Conservation (phyloP, 139 green algal species). For the Picochlorum sp. region DNA sequence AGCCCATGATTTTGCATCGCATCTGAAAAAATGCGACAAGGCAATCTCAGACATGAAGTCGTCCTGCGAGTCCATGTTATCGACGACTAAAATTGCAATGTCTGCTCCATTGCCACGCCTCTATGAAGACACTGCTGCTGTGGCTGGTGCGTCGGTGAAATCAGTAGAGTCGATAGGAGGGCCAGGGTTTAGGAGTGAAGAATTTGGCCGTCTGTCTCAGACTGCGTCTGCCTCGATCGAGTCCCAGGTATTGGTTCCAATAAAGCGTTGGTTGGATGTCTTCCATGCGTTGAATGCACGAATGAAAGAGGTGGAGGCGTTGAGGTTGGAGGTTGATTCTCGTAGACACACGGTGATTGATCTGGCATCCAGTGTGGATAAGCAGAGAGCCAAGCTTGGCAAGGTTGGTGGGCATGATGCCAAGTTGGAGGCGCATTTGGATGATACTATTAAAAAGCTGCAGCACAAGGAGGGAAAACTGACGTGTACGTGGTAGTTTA, state of each 20-base stretch:
- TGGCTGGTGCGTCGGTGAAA: not conserved
- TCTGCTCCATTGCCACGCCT: slow-evolving; percentile 3
- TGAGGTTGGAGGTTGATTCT: slow-evolving; percentile 9
- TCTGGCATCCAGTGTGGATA: slow-evolving; percentile 8
- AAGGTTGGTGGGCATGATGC: slow-evolving; percentile 7
- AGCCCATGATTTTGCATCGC: slow-evolving; percentile 4
- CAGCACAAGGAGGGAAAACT: slow-evolving; percentile 69
- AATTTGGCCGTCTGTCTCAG: not conserved
- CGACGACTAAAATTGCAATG: slow-evolving; percentile 6
- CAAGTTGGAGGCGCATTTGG: slow-evolving; percentile 45
- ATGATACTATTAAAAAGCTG: slow-evolving; percentile 39
- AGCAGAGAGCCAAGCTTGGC: slow-evolving; percentile 14
- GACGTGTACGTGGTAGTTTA: not conserved
- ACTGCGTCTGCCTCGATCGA: not conserved
- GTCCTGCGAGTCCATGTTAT: slow-evolving; percentile 8
- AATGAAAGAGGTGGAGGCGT: slow-evolving; percentile 8
- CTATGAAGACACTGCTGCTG: slow-evolving; percentile 14
- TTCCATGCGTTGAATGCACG: slow-evolving; percentile 1
- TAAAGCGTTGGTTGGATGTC: slow-evolving; percentile 15
- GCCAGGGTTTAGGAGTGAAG: not conserved
- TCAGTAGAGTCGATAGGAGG: slow-evolving; percentile 10
- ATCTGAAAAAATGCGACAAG: slow-evolving; percentile 9
- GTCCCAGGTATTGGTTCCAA: slow-evolving; percentile 13
- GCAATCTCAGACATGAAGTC: slow-evolving; percentile 11
- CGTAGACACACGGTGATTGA: slow-evolving; percentile 3